A percentile compares a stretch with the other conserved stretches of the same genome.
Conservation (phyloP, 2,329 filamentous ascomycete genomes). For the Aspergillus neotritici region DNA sequence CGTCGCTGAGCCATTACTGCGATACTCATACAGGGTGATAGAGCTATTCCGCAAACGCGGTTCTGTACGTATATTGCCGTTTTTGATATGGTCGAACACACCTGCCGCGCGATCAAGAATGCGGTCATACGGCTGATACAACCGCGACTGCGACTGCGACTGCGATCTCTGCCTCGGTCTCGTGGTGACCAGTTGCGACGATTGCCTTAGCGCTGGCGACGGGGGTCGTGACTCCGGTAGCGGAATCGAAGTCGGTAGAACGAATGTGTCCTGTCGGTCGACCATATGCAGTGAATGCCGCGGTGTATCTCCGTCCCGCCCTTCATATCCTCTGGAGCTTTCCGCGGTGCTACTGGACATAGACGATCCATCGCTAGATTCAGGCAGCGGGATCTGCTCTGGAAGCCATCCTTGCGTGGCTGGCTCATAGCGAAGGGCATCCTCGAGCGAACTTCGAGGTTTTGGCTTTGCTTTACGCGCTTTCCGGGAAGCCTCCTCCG, state of each 20-base stretch:
- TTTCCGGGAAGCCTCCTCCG: not conserved
- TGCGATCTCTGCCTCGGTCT: not conserved
- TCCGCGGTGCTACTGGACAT: not conserved
- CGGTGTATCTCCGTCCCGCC: not conserved
- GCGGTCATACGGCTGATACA: not conserved
- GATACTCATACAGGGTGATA: not conserved
- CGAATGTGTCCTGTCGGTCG: not conserved
- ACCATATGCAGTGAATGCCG: not conserved
- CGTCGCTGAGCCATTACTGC: not conserved
- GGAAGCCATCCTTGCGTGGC: not conserved
- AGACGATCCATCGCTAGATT: not conserved
- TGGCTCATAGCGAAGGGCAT: not conserved
- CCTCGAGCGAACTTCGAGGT: not conserved
- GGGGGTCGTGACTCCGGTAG: not conserved
- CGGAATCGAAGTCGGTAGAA: not conserved
- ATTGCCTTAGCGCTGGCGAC: not conserved
- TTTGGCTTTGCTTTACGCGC: not conserved
- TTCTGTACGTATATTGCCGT: not conserved
- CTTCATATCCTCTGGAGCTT: not conserved
- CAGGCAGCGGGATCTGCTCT: not conserved
- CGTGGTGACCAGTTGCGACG: not conserved
- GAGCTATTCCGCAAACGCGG: not conserved
- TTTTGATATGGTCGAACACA: not conserved
- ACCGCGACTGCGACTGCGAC: not conserved
- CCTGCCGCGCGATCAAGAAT: not conserved